A percentile compares a stretch with the other conserved stretches of the same genome.
Conservation (phyloP, 2,329 filamentous ascomycete species). For the Fragosphaeria purpurea region DNA sequence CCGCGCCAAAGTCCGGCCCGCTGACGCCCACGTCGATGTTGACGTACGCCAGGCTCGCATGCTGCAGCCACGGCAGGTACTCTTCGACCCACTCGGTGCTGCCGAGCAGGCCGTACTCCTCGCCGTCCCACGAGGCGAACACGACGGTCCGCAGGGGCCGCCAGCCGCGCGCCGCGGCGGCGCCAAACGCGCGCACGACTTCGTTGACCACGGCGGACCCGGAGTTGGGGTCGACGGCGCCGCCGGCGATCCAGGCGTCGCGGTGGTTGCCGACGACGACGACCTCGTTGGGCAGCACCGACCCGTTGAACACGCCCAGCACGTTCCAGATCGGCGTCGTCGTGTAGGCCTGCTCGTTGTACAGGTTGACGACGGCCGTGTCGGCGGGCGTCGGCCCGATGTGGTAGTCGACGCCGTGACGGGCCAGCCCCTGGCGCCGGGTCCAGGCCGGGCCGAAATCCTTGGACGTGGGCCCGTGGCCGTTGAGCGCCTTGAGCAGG, state of each 20-base stretch:
- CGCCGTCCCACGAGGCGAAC: conserved; percentile 73
- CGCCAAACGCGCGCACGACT: conserved; percentile 62
- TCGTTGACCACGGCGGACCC: conserved; percentile 74
- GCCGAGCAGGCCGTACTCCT: conserved; percentile 79
- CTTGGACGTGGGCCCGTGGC: conserved; percentile 67
- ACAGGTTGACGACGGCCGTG: conserved; percentile 55
- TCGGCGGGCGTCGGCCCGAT: conserved; percentile 70
- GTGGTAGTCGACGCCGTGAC: conserved; percentile 77
- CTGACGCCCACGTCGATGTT: conserved; percentile 71
- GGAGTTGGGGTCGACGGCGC: conserved; percentile 71
- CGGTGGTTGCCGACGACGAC: conserved; percentile 77
- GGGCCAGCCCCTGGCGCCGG: conserved; percentile 58
- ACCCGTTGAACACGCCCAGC: conserved; percentile 85
- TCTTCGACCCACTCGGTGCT: conserved; percentile 93
- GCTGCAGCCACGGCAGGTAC: conserved; percentile 68
- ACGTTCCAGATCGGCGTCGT: conserved; percentile 83
- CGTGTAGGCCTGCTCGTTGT: conserved; percentile 72
- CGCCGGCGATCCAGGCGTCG: conserved; percentile 64
- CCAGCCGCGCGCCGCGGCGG: conserved; percentile 62
- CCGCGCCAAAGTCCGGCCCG: conserved; percentile 53
- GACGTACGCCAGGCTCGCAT: conserved; percentile 67
- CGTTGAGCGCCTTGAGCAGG: conserved; percentile 57
- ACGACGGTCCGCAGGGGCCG: conserved; percentile 83
- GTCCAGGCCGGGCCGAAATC: conserved; percentile 66
- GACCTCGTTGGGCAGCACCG: conserved; percentile 65